A percentile compares a stretch with the other conserved stretches of the same genome.
Conservation (phyloP, 352 stramenopile species). For the Globisporangium nodosum region DNA sequence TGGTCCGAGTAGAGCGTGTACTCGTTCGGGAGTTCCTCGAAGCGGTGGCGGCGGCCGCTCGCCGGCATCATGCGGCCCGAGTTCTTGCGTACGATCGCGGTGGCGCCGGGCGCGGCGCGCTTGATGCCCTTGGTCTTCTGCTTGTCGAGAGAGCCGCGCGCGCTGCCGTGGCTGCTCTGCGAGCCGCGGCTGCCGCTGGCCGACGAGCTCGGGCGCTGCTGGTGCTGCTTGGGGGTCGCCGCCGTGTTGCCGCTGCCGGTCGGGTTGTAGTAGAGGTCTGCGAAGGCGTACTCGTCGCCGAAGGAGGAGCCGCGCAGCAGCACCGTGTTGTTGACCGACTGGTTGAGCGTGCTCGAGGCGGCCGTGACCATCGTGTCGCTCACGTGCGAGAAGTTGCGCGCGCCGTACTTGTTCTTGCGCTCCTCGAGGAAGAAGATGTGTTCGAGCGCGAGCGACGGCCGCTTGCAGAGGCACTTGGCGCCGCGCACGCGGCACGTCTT, state of each 20-base stretch:
- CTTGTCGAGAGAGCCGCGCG: slow-evolving; percentile 9
- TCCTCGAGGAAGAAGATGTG: slow-evolving; percentile 82
- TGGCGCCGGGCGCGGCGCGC: not conserved
- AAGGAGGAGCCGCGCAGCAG: slow-evolving; percentile 35
- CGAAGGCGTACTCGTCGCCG: slow-evolving; percentile 25
- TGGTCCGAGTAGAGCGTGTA: slow-evolving; percentile 27
- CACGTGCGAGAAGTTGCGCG: slow-evolving; percentile 75
- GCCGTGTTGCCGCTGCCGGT: not conserved
- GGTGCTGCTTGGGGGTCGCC: not conserved
- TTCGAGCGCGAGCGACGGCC: slow-evolving; percentile 65
- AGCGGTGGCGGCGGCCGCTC: slow-evolving; percentile 14
- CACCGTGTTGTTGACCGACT: slow-evolving; percentile 25
- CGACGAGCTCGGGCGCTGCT: not conserved
- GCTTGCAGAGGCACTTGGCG: slow-evolving; percentile 62
- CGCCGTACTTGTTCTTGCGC: slow-evolving; percentile 74
- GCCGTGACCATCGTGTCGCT: slow-evolving; percentile 57
- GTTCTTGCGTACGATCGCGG: slow-evolving; percentile 45
- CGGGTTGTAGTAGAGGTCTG: slow-evolving; percentile 25
- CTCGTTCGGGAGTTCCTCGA: slow-evolving; percentile 20
- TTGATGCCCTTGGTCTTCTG: slow-evolving; percentile 1
- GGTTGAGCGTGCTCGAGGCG: slow-evolving; percentile 10
- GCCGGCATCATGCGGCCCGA: slow-evolving; percentile 41
- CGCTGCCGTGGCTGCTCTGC: slow-evolving; percentile 6
- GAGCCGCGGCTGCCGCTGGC: slow-evolving; percentile 4
- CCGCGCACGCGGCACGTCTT: slow-evolving; percentile 52